A percentile compares a stretch with the other conserved stretches of the same genome.
These are phyloP conservation scores for Lentithecium fluviatile DNA, from an alignment of 495 filamentous ascomycete genomes.

Conservation along the genomic window DNA sequence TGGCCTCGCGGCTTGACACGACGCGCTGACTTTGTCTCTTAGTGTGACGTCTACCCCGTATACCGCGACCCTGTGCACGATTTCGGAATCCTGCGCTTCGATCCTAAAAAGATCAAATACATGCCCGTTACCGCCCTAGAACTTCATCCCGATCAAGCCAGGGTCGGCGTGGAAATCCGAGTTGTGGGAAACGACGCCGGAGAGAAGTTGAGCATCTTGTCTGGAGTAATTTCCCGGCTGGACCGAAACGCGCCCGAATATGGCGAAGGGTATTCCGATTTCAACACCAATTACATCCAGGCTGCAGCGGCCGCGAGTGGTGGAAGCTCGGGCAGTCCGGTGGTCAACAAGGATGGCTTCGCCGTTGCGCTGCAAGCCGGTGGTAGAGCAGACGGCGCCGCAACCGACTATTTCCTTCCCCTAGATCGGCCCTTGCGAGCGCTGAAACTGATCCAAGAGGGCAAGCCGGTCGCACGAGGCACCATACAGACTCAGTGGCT, in stretches of 20 bases:
- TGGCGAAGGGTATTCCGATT: conserved; percentile 96
- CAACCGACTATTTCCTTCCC: conserved; percentile 97
- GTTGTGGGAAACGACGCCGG: conserved; percentile 99
- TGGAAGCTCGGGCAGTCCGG: conserved; percentile 93
- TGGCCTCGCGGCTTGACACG: neutral
- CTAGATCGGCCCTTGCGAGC: conserved; percentile 86
- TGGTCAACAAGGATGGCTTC: conserved; percentile 91
- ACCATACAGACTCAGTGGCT: conserved; percentile 99
- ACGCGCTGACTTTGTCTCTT: conserved; percentile 9
- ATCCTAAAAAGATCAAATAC: conserved; percentile 93
- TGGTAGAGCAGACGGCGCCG: conserved; percentile 87
- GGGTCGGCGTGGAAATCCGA: conserved; percentile 86
- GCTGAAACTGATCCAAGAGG: conserved; percentile 76
- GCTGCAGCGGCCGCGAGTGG: conserved; percentile 94
- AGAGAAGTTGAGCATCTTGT: conserved; percentile 97
- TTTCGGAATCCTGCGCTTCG: conserved; percentile 94
- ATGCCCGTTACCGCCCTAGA: conserved; percentile 80
- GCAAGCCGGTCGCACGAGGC: conserved; percentile 72
- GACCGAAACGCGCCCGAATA: conserved; percentile 98
- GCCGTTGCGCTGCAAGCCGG: conserved; percentile 94
- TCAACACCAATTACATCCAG: conserved; percentile 99
- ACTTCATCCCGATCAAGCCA: conserved; percentile 75
- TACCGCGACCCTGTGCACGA: conserved; percentile 99
- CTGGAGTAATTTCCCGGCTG: conserved; percentile 92
- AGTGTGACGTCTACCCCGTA: conserved; percentile 96